Conservation (phyloP, 2,329 filamentous ascomycete genomes). For the Colletotrichum euphorbiae region DNA sequence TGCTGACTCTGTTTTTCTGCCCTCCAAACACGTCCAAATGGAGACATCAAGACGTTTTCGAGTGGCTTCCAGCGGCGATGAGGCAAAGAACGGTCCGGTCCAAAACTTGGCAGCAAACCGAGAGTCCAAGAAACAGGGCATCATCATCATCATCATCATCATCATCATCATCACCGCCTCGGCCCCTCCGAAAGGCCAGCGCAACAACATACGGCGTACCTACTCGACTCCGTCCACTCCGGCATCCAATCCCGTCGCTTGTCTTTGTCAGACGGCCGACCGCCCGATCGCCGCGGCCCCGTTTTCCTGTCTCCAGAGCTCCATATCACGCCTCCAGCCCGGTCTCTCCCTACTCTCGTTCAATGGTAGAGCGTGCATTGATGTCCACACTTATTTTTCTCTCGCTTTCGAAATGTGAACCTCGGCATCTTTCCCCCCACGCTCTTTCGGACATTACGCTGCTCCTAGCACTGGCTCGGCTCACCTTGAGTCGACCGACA, state of each 20-base stretch:
- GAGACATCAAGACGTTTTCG: not conserved
- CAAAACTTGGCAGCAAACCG: not conserved
- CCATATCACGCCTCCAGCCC: not conserved
- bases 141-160: not conserved
- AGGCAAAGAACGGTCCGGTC: not conserved
- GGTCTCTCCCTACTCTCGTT: no score
- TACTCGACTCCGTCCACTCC: not conserved
- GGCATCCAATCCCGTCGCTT: conserved; percentile 31
- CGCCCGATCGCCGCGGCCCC: conserved; percentile 15
- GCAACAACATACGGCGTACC: not conserved
- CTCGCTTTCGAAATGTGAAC: not conserved
- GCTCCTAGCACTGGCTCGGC: not conserved
- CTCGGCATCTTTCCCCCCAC: conserved; percentile 32
- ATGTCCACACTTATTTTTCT: not conserved
- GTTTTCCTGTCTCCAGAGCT: no score
- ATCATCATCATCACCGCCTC: conserved; percentile 9
- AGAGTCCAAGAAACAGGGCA: conserved; percentile 15
- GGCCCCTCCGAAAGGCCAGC: conserved; percentile 22
- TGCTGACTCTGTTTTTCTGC: conserved; percentile 21
- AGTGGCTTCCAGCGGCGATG: not conserved
- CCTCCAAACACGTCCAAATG: not conserved
- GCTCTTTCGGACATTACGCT: conserved; percentile 32
- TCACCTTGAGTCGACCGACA: conserved; percentile 3
- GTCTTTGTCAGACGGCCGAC: conserved; percentile 30
- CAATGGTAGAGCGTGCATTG: no score